A percentile compares a stretch with the other conserved stretches of the same genome.
Conservation (phyloP, 306 rosid genomes). For the Albizia julibrissin region DNA sequence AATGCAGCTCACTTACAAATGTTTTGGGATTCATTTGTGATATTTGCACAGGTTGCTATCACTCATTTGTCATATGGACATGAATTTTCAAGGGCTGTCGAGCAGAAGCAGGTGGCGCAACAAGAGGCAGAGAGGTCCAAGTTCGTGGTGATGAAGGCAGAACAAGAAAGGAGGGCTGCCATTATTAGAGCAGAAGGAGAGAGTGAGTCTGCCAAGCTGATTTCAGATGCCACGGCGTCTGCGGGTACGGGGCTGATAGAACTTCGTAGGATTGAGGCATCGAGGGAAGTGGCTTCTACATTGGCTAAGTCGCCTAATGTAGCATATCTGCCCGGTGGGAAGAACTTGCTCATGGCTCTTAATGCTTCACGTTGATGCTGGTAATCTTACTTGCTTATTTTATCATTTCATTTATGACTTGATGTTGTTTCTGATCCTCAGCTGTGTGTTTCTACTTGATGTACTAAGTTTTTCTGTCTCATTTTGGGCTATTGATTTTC, state of each 20-base stretch:
- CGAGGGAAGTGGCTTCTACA: conserved; percentile 78
- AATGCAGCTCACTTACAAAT: neutral
- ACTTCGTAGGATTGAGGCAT: conserved; percentile 87
- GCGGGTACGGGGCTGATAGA: conserved; percentile 80
- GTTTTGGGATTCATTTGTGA: neutral
- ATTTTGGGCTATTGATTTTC: neutral
- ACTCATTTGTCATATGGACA: conserved; percentile 77
- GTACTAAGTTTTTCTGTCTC: neutral
- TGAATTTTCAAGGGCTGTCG: conserved; percentile 85
- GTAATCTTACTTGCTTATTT: conserved; percentile 35
- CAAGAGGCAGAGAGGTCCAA: conserved; percentile 97
- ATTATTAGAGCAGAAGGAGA: conserved; percentile 93
- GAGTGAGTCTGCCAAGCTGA: conserved; percentile 85
- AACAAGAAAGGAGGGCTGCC: conserved; percentile 90
- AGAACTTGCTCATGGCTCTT: conserved; percentile 72
- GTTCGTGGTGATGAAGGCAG: conserved; percentile 90
- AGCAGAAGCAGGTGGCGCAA: conserved; percentile 97
- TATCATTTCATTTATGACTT: neutral
- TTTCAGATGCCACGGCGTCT: conserved; percentile 74
- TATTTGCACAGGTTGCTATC: conserved; percentile 49
- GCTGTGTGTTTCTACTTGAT: neutral
- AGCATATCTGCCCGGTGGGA: conserved; percentile 64
- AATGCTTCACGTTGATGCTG: conserved; percentile 63
- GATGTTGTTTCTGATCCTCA: neutral
- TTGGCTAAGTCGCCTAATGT: conserved; percentile 86